Percentiles rank a stretch among this genome's conserved stretches.
Evolutionary conservation across 225 moss, liverwort and hornwort species (phyloP).

Genomic region (Lunularia cruciata): DNA sequence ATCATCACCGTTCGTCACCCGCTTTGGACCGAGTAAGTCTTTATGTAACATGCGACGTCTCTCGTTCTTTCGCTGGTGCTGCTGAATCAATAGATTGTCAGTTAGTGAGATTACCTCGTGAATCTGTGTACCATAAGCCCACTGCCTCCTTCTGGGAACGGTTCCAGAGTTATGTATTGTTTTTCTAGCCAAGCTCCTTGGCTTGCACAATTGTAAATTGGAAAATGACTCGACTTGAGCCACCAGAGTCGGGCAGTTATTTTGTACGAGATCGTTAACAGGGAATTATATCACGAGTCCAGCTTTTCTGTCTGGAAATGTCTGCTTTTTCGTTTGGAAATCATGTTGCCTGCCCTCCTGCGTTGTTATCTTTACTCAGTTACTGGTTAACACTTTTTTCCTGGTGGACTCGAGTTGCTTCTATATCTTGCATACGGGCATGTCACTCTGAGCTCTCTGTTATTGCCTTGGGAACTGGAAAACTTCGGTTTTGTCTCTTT

Average conservation of each 20-base stretch:
- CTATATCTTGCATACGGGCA: too few relatives aligned
- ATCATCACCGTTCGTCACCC: constrained; percentile 1
- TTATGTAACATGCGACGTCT: background rate
- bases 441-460: too few relatives aligned
- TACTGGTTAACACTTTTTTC: too few relatives aligned
- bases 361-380: too few relatives aligned
- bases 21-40: background rate
- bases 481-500: too few relatives aligned
- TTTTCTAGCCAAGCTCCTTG: constrained; percentile 42
- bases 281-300: background rate
- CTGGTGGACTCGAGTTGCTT: too few relatives aligned
- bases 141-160: constrained; percentile 19
- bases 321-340: too few relatives aligned
- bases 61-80: background rate
- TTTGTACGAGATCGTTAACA: background rate
- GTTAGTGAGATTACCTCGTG: background rate
- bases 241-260: constrained; percentile 18
- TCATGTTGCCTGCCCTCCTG: too few relatives aligned
- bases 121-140: constrained; percentile 33
- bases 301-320: background rate
- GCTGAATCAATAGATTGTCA: background rate
- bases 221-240: constrained; percentile 17
- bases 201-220: constrained; percentile 49
- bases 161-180: constrained; percentile 33
- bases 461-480: too few relatives aligned